These are phyloP conservation scores for Aureobasidium leucospermi DNA, from an alignment of 2,329 filamentous ascomycete genomes.

Conservation along the genomic window DNA sequence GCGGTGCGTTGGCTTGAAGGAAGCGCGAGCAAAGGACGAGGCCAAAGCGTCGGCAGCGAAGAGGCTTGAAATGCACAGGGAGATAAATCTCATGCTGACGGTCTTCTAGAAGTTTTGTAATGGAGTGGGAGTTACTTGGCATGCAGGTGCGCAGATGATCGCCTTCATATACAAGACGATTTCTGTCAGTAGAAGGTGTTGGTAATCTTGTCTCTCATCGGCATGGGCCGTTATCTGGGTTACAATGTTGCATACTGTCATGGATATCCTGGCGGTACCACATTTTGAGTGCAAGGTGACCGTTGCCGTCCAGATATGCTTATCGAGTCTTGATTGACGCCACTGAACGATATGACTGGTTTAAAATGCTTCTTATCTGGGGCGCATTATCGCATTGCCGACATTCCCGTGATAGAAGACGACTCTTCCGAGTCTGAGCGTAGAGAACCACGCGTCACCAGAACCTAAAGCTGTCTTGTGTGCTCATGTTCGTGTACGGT, in stretches of 20 bases:
- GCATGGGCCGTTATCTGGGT: background rate
- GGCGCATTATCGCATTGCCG: background rate
- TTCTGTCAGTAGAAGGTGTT: background rate
- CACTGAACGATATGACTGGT: background rate
- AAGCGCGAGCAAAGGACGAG: background rate
- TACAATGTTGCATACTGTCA: background rate
- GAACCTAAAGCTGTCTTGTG: no score
- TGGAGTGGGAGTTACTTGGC: no score
- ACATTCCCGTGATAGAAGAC: background rate
- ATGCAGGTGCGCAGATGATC: background rate
- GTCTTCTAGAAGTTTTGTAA: background rate
- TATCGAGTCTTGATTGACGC: background rate
- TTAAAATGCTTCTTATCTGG: background rate
- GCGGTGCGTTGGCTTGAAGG: background rate
- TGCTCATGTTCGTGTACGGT: no score
- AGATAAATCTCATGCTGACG: background rate
- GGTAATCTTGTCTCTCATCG: background rate
- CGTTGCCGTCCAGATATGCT: background rate
- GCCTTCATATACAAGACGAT: background rate
- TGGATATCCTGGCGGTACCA: no score
- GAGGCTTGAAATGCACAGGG: background rate
- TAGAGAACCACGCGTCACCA: no score
- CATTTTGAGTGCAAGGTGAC: background rate
- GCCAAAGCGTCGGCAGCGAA: background rate
- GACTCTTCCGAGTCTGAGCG: no score